phyloP scores from a whole-genome alignment of 2,329 filamentous ascomycete species.

The Colletotrichum sojae region DNA sequence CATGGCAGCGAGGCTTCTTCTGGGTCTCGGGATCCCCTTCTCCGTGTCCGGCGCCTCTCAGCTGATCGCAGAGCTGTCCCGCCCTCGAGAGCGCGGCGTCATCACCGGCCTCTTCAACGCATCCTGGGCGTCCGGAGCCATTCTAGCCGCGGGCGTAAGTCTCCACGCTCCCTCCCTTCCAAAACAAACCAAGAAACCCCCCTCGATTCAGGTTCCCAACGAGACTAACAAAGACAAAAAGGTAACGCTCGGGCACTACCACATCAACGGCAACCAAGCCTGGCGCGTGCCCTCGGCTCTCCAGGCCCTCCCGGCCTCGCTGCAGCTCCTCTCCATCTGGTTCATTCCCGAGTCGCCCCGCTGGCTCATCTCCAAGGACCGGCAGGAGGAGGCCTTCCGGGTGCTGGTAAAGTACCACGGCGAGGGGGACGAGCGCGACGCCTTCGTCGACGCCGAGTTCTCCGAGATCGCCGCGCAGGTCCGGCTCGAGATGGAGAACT shows the following conservation, averaged over 20 bases:
- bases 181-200: no score
- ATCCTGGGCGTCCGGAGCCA: conserved; percentile 52
- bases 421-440: conserved; percentile 64
- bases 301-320: conserved; percentile 15
- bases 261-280: not conserved
- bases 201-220: no score
- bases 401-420: conserved; percentile 60
- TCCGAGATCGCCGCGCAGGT: conserved; percentile 44
- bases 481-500: not conserved
- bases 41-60: conserved; percentile 49
- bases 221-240: no score
- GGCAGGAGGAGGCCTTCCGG: conserved; percentile 48
- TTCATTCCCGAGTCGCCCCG: conserved; percentile 50
- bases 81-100: conserved; percentile 2
- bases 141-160: conserved; percentile 52
- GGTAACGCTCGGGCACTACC: no score
- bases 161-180: conserved; percentile 49
- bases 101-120: conserved; percentile 52
- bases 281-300: conserved; percentile 17
- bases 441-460: conserved; percentile 63
- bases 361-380: conserved; percentile 49
- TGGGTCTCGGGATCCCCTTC: conserved; percentile 51
- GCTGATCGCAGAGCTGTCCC: conserved; percentile 50
- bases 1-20: conserved; percentile 48
- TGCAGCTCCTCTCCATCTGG: conserved; percentile 18